Percentiles rank a stretch among this genome's conserved stretches.
These are phyloP conservation scores for Backusella luteola DNA, from an alignment of 192 early-diverging fungal species.

Conservation along the genomic window DNA sequence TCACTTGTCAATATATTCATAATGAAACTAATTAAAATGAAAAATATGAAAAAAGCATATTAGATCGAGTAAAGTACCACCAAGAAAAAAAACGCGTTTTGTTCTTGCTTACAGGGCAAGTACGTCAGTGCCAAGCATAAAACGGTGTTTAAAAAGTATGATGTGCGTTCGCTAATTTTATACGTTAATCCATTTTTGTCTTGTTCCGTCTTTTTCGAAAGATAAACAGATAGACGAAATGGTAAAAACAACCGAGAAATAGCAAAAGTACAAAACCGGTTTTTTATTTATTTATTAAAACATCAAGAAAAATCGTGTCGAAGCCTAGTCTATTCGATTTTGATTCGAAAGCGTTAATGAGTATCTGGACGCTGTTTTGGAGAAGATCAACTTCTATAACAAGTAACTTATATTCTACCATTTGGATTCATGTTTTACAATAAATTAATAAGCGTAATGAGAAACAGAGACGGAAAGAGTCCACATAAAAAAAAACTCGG, in stretches of 20 bases:
- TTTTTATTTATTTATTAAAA: no score
- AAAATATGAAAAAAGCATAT: neutral
- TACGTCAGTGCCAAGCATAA: neutral
- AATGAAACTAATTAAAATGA: neutral
- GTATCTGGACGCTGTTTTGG: no score
- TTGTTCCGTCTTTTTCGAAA: neutral
- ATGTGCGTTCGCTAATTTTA: neutral
- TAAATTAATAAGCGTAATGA: neutral
- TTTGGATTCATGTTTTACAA: neutral
- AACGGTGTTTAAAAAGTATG: neutral
- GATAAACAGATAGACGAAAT: neutral
- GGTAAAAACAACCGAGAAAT: neutral
- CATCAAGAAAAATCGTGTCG: no score
- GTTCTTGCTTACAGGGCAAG: neutral
- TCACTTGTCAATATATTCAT: neutral
- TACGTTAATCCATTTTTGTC: neutral
- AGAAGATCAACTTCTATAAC: neutral
- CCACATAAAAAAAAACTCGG: neutral
- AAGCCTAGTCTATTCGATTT: no score
- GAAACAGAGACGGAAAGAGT: neutral
- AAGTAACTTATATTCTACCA: neutral
- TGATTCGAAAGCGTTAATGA: no score
- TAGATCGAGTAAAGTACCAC: no score
- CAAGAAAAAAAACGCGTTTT: neutral
- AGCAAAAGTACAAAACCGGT: neutral